phyloP scores from a whole-genome alignment of 2,329 filamentous ascomycete genomes.

The Calonectria montana region DNA sequence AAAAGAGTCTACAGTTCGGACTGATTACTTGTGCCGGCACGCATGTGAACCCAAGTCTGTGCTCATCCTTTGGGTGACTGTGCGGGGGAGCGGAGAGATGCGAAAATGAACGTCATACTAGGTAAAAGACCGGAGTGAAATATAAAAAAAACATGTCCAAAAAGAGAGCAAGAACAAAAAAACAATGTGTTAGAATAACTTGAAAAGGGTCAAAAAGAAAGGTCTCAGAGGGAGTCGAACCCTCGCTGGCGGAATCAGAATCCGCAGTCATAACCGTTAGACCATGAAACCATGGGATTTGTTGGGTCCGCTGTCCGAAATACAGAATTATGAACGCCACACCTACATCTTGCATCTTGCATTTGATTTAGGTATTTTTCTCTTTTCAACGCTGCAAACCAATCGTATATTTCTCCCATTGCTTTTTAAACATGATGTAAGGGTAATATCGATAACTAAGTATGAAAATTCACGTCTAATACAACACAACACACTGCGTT shows the following conservation, averaged over 20 bases:
- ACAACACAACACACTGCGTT: background rate
- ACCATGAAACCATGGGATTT: conserved; percentile 15
- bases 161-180: background rate
- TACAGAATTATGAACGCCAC: background rate
- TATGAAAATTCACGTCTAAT: too few relatives aligned
- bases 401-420: too few relatives aligned
- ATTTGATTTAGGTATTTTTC: too few relatives aligned
- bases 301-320: background rate
- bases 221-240: conserved; percentile 7
- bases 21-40: background rate
- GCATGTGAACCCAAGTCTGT: background rate
- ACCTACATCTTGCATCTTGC: background rate
- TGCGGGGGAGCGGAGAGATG: background rate
- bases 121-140: too few relatives aligned
- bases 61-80: background rate
- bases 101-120: too few relatives aligned
- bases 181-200: background rate
- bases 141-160: background rate
- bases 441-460: too few relatives aligned
- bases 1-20: background rate
- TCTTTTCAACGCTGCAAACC: too few relatives aligned
- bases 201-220: background rate
- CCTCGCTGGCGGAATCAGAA: conserved; percentile 10
- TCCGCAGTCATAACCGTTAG: conserved; percentile 1
- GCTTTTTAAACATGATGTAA: too few relatives aligned